Evolutionary conservation across 2,329 filamentous ascomycete species (phyloP).

Genomic region (Colletotrichum costaricense): DNA sequence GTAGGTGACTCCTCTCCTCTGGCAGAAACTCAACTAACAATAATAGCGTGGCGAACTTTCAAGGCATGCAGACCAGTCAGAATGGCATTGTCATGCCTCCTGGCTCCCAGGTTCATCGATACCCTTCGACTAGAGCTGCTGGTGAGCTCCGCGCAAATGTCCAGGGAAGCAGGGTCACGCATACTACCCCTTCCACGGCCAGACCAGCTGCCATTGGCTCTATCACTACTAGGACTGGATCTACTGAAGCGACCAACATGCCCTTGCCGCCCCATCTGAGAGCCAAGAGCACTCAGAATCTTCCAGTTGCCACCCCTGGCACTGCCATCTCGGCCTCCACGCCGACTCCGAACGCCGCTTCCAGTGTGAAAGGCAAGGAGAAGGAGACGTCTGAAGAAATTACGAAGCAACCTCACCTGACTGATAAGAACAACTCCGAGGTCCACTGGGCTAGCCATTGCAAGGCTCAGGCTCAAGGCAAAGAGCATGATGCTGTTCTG

Average conservation of each 20-base stretch:
- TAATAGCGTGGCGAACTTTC: background rate
- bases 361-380: background rate
- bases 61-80: constrained; percentile 12
- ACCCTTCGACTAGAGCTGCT: background rate
- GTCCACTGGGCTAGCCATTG: background rate
- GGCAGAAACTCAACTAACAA: background rate
- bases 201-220: background rate
- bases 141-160: background rate
- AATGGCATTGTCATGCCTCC: constrained; percentile 19
- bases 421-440: background rate
- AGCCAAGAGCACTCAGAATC: background rate
- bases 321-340: background rate
- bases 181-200: background rate
- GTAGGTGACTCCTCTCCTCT: background rate
- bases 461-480: background rate
- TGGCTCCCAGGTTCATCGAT: constrained; percentile 2
- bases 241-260: background rate
- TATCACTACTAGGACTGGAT: background rate
- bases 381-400: background rate
- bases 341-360: background rate
- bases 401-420: background rate
- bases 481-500: background rate
- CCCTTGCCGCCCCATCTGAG: constrained; percentile 15
- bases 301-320: background rate
- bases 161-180: background rate